Percentiles rank a stretch among this genome's conserved stretches.
These are phyloP conservation scores for Colletotrichum limetticola DNA, from an alignment of 2,329 filamentous ascomycete species.

Conservation along the genomic window DNA sequence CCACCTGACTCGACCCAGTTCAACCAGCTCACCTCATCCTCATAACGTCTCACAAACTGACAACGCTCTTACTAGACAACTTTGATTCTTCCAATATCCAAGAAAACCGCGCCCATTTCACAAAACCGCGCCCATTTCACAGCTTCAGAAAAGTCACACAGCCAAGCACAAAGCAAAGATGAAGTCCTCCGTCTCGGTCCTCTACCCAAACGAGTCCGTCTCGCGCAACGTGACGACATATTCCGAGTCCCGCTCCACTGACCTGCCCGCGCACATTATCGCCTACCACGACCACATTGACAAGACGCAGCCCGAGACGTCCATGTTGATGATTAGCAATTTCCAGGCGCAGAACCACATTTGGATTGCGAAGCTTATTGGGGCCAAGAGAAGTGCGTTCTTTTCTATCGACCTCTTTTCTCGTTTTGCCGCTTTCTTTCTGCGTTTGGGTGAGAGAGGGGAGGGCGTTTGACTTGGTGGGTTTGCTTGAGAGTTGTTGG, in stretches of 20 bases:
- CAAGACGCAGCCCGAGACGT: conserved; percentile 37
- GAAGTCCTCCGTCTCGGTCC: conserved; percentile 50
- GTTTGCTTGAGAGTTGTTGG: background rate
- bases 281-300: conserved; percentile 51
- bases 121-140: background rate
- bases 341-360: conserved; percentile 54
- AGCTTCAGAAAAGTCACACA: background rate
- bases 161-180: conserved; percentile 40
- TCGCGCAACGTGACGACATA: conserved; percentile 55
- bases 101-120: background rate
- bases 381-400: conserved; percentile 51
- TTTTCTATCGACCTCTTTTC: background rate
- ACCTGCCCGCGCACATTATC: conserved; percentile 53
- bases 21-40: background rate
- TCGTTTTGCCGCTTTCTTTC: background rate
- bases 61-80: background rate
- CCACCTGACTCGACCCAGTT: background rate
- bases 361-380: conserved; percentile 53
- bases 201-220: conserved; percentile 56
- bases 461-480: background rate
- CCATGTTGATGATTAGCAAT: conserved; percentile 53
- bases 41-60: background rate
- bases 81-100: background rate
- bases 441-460: too few relatives aligned
- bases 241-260: conserved; percentile 52